Evolutionary conservation across 495 filamentous ascomycete species (phyloP), one percentile per base, ranked within the genome.

Genomic region (Neurospora sublineolata): DNA sequence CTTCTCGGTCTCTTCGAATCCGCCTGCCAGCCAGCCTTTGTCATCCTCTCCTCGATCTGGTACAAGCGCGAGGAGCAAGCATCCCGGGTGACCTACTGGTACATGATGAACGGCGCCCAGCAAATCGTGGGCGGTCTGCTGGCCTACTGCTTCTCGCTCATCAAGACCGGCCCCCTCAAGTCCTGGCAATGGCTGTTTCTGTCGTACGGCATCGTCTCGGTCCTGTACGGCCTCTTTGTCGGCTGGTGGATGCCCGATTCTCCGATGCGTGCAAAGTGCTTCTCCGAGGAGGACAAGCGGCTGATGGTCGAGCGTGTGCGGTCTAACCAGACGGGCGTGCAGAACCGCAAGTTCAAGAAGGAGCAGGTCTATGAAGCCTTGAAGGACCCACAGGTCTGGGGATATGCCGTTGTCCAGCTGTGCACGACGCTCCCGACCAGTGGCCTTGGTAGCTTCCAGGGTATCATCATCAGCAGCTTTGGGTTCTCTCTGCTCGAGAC

Each of bases 11-110:
- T 89, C 52, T 91, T 91, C 75, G 90, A 92, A 72, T 89, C 89
- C 16, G 87, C 85, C 70, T 89, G 87, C 76, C 86, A 89, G 75
- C 89, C 89, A 0, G 84, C 83, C 41, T 86, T 87, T 71, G 78
- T 92, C 16, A 76, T 91, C 37, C 80, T 92, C 23, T 89, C 87
- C 0, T 83, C 87, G n/a, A 91, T 91, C 86, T 92, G 90, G 89
- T 92, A 91, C 77, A 88, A 85, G 58, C 84, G 89, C 11, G 84
- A 89, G 68, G 89, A 92, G 72, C 90, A 92, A 77, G 86, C 89
- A 0, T 79, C 82, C 0, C 86, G 86, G 0, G 88, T 91, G 0
- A 88, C 88, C 0, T 91, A 90, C 78, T 92, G 90, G 88, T 88
- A 91, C 77, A 90, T 89, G 87, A 89, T 88, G 86, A 89, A 89